Evolutionary conservation across 164 flowering plant genomes (phyloP).

Genomic region (Piper betle): DNA sequence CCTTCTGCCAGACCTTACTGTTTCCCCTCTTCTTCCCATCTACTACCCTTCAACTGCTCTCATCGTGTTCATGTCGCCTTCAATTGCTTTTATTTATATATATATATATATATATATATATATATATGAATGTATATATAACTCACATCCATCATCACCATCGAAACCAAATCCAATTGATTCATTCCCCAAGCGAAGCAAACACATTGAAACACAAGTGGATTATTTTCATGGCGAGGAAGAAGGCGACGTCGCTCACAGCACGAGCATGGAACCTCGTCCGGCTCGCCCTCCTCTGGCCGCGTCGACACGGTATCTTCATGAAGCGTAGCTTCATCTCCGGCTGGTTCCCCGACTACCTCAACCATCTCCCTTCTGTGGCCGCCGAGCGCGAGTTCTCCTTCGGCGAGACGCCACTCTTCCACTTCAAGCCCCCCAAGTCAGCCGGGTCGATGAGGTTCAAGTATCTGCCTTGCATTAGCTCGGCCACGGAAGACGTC

Average conservation of each 20-base stretch:
- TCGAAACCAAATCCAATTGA: no score
- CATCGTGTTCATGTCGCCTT: no score
- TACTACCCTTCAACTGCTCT: no score
- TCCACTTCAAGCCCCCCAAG: conserved; percentile 46
- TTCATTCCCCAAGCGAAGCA: not conserved
- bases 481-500: conserved; percentile 34
- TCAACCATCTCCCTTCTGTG: conserved; percentile 25
- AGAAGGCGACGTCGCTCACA: conserved; percentile 9
- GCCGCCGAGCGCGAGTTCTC: conserved; percentile 59
- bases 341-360: conserved; percentile 32
- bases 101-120: no score
- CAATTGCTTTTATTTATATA: no score
- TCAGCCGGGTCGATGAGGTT: conserved; percentile 40
- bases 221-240: conserved; percentile 20
- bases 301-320: conserved; percentile 58
- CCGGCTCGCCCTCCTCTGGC: conserved; percentile 58
- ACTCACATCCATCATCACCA: conserved; percentile 1
- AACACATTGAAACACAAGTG: no score
- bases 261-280: conserved; percentile 58
- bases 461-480: conserved; percentile 45
- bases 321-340: conserved; percentile 26
- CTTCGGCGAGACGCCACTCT: conserved; percentile 62
- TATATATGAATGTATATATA: no score
- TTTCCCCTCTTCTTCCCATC: not conserved
- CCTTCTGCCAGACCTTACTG: no score